Evolutionary conservation across 2,329 filamentous ascomycete species (phyloP).

Genomic region (Fusarium musae): DNA sequence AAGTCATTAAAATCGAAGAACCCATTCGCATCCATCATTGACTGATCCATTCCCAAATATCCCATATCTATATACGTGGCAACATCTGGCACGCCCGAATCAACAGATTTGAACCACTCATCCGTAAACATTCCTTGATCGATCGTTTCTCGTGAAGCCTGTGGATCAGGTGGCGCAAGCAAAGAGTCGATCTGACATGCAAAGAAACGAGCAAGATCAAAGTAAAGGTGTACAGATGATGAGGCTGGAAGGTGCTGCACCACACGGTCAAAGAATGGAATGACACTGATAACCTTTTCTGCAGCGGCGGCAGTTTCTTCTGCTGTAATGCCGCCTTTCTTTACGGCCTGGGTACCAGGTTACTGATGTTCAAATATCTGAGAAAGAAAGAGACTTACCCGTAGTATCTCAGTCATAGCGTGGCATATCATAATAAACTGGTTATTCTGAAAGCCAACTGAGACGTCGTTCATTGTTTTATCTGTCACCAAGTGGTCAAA

Average conservation of each 20-base stretch:
- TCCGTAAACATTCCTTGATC: conserved; percentile 17
- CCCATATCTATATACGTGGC: conserved; percentile 14
- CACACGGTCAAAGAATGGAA: conserved; percentile 6
- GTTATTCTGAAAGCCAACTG: conserved; percentile 11
- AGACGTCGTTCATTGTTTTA: not conserved
- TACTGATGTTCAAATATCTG: accelerated
- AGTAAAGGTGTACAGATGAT: conserved; percentile 9
- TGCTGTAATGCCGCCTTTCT: not conserved
- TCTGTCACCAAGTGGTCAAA: not conserved
- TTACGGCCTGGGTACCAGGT: not conserved
- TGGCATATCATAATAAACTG: conserved; percentile 21
- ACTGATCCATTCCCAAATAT: conserved; percentile 7
- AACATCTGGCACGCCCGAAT: conserved; percentile 2
- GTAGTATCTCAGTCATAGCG: not conserved
- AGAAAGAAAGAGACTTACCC: not conserved
- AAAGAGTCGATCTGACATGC: conserved; percentile 15
- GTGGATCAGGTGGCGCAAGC: not conserved
- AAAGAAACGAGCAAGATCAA: conserved; percentile 23
- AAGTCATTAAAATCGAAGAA: not conserved
- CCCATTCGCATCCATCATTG: not conserved
- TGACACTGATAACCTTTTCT: conserved; percentile 4
- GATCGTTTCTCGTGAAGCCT: conserved; percentile 1
- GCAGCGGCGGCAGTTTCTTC: conserved; percentile 1
- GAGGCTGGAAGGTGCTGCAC: conserved; percentile 4
- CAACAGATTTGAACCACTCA: conserved; percentile 20